phyloP scores from a whole-genome alignment of 1,139 yeast species.

The Kodamaea derodonti region DNA sequence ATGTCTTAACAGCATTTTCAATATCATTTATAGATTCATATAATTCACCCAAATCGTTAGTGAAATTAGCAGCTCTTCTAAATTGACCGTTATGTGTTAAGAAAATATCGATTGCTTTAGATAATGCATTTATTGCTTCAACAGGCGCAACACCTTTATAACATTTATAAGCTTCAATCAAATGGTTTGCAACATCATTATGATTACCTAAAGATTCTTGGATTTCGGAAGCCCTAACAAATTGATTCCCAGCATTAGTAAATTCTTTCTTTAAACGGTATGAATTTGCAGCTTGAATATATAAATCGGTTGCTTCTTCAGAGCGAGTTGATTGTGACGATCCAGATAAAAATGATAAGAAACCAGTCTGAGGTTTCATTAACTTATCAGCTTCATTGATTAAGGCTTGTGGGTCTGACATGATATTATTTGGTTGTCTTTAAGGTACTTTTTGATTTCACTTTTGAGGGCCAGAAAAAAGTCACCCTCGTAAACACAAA shows the following conservation, averaged over 20 bases:
- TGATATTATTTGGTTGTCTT: too few relatives aligned
- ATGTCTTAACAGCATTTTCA: conserved; percentile 67
- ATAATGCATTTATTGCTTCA: conserved; percentile 75
- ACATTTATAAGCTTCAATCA: conserved; percentile 88
- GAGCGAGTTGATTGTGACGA: conserved; percentile 60
- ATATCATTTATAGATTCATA: conserved; percentile 72
- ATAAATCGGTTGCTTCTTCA: conserved; percentile 92
- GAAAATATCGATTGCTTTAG: conserved; percentile 76
- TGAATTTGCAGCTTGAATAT: conserved; percentile 85
- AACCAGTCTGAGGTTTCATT: conserved; percentile 66
- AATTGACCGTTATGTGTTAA: conserved; percentile 86
- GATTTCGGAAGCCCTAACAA: conserved; percentile 79
- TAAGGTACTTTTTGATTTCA: too few relatives aligned
- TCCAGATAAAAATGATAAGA: conserved; percentile 67
- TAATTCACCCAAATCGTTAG: conserved; percentile 83
- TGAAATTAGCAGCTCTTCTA: conserved; percentile 92
- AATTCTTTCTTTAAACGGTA: conserved; percentile 74
- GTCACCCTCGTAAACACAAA: background rate
- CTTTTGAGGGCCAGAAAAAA: too few relatives aligned
- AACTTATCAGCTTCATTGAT: conserved; percentile 45
- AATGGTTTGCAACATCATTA: conserved; percentile 89
- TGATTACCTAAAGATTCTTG: conserved; percentile 73
- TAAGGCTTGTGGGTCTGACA: conserved; percentile 40
- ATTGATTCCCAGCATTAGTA: conserved; percentile 73
- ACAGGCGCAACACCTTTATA: conserved; percentile 69